Percentiles rank a stretch among this genome's conserved stretches.
Conservation (phyloP, 2,329 filamentous ascomycete species). For the Thielaviopsis cerberus region DNA sequence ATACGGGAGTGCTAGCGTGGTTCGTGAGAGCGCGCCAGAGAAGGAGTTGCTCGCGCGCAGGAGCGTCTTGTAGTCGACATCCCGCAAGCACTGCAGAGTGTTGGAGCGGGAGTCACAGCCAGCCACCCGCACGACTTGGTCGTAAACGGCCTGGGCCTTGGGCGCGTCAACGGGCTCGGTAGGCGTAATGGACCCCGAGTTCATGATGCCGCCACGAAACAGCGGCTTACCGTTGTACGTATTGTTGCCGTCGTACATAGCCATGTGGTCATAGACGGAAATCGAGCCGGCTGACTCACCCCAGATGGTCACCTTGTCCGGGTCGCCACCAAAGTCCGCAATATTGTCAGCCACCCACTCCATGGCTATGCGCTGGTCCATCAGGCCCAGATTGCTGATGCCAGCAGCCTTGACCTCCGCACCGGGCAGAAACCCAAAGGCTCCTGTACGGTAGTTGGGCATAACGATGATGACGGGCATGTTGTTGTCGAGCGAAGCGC, state of each 20-base stretch:
- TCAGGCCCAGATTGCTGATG: slow-evolving; percentile 37
- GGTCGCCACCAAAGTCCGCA: slow-evolving; percentile 45
- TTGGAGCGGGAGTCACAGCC: slow-evolving; percentile 34
- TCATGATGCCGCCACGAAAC: slow-evolving; percentile 49
- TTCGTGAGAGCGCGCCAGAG: slow-evolving; percentile 36
- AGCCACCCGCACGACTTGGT: slow-evolving; percentile 29
- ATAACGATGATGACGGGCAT: slow-evolving; percentile 45
- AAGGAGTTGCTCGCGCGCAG: slow-evolving; percentile 40
- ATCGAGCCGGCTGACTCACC: slow-evolving; percentile 42
- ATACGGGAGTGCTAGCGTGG: slow-evolving; percentile 40
- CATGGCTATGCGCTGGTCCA: slow-evolving; percentile 41
- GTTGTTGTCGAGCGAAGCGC: slow-evolving; percentile 21
- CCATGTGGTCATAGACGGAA: slow-evolving; percentile 44
- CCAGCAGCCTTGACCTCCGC: slow-evolving; percentile 36
- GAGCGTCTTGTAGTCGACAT: slow-evolving; percentile 29
- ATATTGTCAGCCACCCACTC: slow-evolving; percentile 49
- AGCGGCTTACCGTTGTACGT: slow-evolving; percentile 44
- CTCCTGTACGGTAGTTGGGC: slow-evolving; percentile 46
- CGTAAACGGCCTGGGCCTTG: slow-evolving; percentile 37
- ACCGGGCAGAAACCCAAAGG: slow-evolving; percentile 42
- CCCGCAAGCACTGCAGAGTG: slow-evolving; percentile 36
- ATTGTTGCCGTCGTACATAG: slow-evolving; percentile 40
- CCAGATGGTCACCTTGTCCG: slow-evolving; percentile 45
- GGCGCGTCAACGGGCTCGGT: slow-evolving; percentile 32
- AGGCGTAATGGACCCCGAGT: slow-evolving; percentile 33